phyloP scores from a whole-genome alignment of 2,329 filamentous ascomycete species.

The Mycosphaerelloides madeirae region DNA sequence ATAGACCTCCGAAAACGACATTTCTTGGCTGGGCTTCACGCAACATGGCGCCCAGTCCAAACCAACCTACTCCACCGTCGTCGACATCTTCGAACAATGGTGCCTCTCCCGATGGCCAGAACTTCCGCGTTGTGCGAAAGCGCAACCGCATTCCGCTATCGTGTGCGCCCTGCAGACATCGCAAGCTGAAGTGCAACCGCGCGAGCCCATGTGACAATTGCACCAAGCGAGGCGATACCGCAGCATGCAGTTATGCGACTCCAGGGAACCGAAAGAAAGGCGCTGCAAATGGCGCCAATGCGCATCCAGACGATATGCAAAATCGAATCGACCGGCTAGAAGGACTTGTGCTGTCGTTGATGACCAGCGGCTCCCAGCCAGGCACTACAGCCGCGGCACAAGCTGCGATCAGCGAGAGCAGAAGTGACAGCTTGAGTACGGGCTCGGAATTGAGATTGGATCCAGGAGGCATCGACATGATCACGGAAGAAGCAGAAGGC shows the following conservation, averaged over 20 bases:
- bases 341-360: conserved; percentile 83
- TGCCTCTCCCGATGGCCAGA: conserved; percentile 72
- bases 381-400: conserved; percentile 54
- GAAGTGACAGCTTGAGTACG: conserved; percentile 37
- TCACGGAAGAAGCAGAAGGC: conserved; percentile 47
- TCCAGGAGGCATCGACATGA: conserved; percentile 55
- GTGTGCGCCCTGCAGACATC: conserved; percentile 82
- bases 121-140: conserved; percentile 84
- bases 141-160: conserved; percentile 88
- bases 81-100: conserved; percentile 70
- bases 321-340: conserved; percentile 94
- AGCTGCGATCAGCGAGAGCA: conserved; percentile 48
- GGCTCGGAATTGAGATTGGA: conserved; percentile 43
- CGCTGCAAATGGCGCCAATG: conserved; percentile 27
- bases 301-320: conserved; percentile 90
- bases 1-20: no score
- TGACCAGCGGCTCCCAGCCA: conserved; percentile 71
- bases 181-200: conserved; percentile 97
- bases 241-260: conserved; percentile 78
- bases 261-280: conserved; percentile 67
- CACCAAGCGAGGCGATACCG: conserved; percentile 75
- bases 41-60: conserved; percentile 8
- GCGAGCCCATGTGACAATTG: conserved; percentile 91
- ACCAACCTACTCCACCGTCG: conserved; percentile 65
- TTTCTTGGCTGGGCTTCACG: background rate